Conservation (phyloP, 768 basidiomycete genomes). For the Mycena indigotica region DNA sequence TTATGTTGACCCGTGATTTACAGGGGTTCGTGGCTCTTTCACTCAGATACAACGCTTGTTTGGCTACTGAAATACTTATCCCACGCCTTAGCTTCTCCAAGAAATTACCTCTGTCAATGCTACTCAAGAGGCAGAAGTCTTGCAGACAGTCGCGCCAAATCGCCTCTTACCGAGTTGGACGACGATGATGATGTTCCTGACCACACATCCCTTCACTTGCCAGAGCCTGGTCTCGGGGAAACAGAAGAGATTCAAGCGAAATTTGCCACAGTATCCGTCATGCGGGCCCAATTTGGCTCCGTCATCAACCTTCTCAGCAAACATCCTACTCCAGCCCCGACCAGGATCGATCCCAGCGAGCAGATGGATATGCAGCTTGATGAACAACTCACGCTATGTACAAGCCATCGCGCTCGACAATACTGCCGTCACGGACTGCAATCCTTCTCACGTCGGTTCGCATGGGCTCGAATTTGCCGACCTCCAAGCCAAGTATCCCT, state of each 20-base stretch:
- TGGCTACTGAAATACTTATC: neutral
- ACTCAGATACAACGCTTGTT: constrained; percentile 39
- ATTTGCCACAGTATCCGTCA: constrained; percentile 20
- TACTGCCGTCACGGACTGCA: constrained; percentile 4
- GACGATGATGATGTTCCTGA: constrained; percentile 32
- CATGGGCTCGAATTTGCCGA: neutral
- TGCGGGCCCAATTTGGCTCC: constrained; percentile 51
- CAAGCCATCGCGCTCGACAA: neutral
- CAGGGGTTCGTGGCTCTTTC: constrained; percentile 52
- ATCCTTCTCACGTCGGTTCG: neutral
- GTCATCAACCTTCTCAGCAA: constrained; percentile 48
- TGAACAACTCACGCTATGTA: constrained; percentile 4
- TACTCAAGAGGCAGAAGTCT: constrained; percentile 24
- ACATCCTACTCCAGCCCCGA: constrained; percentile 55
- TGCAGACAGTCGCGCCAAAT: constrained; percentile 24
- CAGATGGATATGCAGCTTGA: constrained; percentile 19
- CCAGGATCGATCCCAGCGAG: constrained; percentile 25
- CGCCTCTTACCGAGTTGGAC: constrained; percentile 37
- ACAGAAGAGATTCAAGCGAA: constrained; percentile 4
- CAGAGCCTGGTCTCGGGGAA: too few relatives aligned
- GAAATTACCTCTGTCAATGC: constrained; percentile 29
- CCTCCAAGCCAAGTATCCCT: neutral
- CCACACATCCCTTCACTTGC: neutral
- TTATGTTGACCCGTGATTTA: constrained; percentile 1
- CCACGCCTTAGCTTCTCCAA: constrained; percentile 31